These are phyloP conservation scores for Leucogyrophana mollusca DNA, from an alignment of 768 basidiomycete species.

Conservation along the genomic window DNA sequence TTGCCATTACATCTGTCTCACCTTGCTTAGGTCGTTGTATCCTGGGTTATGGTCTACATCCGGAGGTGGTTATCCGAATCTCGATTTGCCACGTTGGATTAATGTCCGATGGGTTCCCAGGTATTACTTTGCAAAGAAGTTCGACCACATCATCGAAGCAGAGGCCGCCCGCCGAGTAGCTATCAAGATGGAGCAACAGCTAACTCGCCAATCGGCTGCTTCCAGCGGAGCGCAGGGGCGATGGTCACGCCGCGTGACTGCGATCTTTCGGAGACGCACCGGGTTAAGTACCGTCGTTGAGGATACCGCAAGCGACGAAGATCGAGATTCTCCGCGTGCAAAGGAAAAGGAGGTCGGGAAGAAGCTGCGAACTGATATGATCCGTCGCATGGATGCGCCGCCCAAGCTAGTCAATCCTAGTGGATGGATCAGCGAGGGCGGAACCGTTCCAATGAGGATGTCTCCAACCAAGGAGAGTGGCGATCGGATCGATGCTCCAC, in stretches of 20 bases:
- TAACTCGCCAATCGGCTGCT: conserved; percentile 16
- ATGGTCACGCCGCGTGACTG: conserved; percentile 29
- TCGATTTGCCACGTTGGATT: not conserved
- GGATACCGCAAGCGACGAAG: conserved; percentile 14
- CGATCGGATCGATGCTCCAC: not conserved
- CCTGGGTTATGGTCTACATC: conserved; percentile 81
- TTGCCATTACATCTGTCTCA: too few relatives aligned
- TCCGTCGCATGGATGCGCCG: conserved; percentile 66
- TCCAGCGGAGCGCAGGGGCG: conserved; percentile 10
- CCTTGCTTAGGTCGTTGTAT: conserved; percentile 76
- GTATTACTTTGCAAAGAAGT: conserved; percentile 69
- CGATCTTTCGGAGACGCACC: conserved; percentile 30
- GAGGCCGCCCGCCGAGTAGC: conserved; percentile 32
- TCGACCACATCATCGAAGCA: conserved; percentile 53
- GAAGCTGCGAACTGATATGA: conserved; percentile 68
- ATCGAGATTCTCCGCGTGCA: conserved; percentile 8
- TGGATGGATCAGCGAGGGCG: conserved; percentile 61
- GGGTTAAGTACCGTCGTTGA: conserved; percentile 27
- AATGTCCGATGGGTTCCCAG: conserved; percentile 31
- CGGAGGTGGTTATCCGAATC: conserved; percentile 50
- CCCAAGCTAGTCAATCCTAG: conserved; percentile 74
- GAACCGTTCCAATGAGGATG: conserved; percentile 22
- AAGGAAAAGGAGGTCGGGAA: conserved; percentile 22
- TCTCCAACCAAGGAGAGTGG: conserved; percentile 7
- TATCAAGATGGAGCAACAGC: conserved; percentile 16